phyloP scores from a whole-genome alignment of 306 rosid species.

The Quillaja saponaria region DNA sequence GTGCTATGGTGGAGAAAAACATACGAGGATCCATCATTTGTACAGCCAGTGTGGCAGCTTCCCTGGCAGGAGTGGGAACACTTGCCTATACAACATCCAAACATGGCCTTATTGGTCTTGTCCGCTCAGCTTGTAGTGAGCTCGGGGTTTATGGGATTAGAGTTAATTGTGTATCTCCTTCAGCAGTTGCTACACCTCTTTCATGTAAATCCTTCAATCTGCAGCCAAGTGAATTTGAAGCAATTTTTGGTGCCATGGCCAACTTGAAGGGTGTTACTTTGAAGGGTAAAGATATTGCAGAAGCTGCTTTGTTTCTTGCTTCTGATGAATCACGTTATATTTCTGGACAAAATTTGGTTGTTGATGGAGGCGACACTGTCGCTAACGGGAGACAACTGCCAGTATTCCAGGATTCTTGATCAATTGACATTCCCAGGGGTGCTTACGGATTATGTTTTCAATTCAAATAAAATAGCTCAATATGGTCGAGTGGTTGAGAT shows the following conservation, averaged over 20 bases:
- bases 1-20: conserved; percentile 63
- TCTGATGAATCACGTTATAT: conserved; percentile 70
- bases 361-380: conserved; percentile 81
- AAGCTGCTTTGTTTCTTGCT: conserved; percentile 84
- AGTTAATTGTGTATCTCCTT: conserved; percentile 81
- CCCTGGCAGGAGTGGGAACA: conserved; percentile 69
- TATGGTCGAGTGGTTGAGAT: too few species aligned
- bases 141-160: conserved; percentile 77
- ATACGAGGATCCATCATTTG: conserved; percentile 73
- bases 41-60: conserved; percentile 72
- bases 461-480: too few species aligned
- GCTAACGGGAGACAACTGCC: conserved; percentile 45
- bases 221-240: conserved; percentile 55
- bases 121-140: conserved; percentile 67
- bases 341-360: conserved; percentile 77
- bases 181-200: conserved; percentile 81
- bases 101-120: conserved; percentile 72
- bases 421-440: too few species aligned
- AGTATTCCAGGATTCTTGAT: too few species aligned
- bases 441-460: too few species aligned
- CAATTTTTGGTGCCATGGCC: conserved; percentile 33
- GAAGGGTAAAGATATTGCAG: conserved; percentile 70
- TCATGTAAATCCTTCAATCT: conserved; percentile 52
- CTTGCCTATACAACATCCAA: conserved; percentile 62
- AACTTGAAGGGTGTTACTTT: conserved; percentile 74